phyloP scores from a whole-genome alignment of 148 eudicot species.

The Arctostaphylos glauca region DNA sequence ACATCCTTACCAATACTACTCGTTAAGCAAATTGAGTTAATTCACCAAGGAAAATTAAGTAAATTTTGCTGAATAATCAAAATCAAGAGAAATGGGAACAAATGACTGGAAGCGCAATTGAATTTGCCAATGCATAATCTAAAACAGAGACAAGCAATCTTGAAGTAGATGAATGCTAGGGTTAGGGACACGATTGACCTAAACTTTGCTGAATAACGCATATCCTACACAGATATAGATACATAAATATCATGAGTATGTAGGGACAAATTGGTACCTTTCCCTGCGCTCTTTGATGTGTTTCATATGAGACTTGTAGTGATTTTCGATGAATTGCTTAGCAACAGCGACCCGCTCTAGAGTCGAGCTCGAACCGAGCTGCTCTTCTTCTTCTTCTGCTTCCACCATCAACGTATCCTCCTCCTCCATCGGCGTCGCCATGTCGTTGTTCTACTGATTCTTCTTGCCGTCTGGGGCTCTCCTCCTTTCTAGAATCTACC shows the following conservation, averaged over 20 bases:
- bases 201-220: not conserved
- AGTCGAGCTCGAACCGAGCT: slow-evolving; percentile 41
- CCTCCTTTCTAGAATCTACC: slow-evolving; percentile 8
- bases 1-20: not conserved
- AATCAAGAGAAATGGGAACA: not conserved
- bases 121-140: not conserved
- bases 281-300: slow-evolving; percentile 50
- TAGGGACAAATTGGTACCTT: slow-evolving; percentile 31
- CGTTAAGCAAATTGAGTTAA: not conserved
- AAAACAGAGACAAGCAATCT: slow-evolving; percentile 1
- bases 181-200: not conserved
- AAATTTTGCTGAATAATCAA: too few relatives aligned
- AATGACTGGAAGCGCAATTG: not conserved
- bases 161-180: not conserved
- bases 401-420: not conserved
- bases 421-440: slow-evolving; percentile 4
- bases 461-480: slow-evolving; percentile 16
- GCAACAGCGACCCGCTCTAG: slow-evolving; percentile 64
- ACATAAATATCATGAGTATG: not conserved
- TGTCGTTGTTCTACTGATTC: slow-evolving; percentile 18
- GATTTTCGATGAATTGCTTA: slow-evolving; percentile 58
- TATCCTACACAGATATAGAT: not conserved
- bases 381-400: slow-evolving; percentile 21
- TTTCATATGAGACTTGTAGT: slow-evolving; percentile 54
- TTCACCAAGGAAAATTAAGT: not conserved